phyloP scores from a whole-genome alignment of 2,329 filamentous ascomycete species.

The Sclerotinia minor region DNA sequence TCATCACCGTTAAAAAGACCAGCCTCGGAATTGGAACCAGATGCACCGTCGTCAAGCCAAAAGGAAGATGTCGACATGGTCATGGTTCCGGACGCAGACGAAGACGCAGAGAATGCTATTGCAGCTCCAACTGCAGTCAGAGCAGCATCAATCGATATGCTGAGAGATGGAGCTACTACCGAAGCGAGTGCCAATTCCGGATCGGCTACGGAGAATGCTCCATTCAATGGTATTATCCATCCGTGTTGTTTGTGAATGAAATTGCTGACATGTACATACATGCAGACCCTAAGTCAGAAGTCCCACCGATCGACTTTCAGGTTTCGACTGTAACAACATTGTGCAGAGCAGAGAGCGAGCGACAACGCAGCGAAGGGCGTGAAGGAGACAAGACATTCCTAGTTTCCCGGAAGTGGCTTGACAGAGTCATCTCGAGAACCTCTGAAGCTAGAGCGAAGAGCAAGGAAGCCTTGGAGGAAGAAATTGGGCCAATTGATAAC shows the following conservation, averaged over 20 bases:
- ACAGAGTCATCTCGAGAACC: constrained; percentile 66
- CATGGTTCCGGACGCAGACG: constrained; percentile 28
- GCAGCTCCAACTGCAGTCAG: constrained; percentile 24
- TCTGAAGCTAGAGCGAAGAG: constrained; percentile 57
- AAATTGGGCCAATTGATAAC: constrained; percentile 79
- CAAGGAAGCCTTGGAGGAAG: constrained; percentile 60
- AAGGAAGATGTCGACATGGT: constrained; percentile 43
- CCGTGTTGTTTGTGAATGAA: not conserved
- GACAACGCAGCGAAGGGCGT: constrained; percentile 62
- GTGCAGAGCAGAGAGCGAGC: constrained; percentile 49
- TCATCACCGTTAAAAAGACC: constrained; percentile 65
- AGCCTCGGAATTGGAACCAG: constrained; percentile 47
- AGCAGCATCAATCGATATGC: constrained; percentile 36
- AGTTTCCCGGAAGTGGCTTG: constrained; percentile 78
- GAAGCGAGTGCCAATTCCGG: not conserved
- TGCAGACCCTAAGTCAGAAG: constrained; percentile 29
- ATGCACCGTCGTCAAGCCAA: constrained; percentile 31
- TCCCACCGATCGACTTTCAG: constrained; percentile 64
- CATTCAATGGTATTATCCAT: constrained; percentile 10
- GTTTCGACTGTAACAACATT: constrained; percentile 70
- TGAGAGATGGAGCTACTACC: constrained; percentile 27
- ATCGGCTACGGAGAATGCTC: constrained; percentile 22
- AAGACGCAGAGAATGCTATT: constrained; percentile 25
- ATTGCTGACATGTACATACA: constrained; percentile 9
- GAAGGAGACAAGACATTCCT: constrained; percentile 77